phyloP scores from a whole-genome alignment of 78 protist species.

The slime mould (Dictyostelium discoideum) region DNA sequence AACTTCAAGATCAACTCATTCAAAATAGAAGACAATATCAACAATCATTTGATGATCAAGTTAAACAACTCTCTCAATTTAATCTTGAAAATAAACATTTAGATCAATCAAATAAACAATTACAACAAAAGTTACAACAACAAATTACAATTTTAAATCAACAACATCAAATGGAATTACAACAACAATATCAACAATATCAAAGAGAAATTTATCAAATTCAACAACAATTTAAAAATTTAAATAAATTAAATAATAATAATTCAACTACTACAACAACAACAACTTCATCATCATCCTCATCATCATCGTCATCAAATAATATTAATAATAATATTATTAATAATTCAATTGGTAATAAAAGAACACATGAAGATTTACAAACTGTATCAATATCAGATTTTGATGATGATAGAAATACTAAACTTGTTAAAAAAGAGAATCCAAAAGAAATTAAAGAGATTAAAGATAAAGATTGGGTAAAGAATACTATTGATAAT shows the following conservation, averaged over 20 bases:
- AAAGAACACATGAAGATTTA: background rate
- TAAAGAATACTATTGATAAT: background rate
- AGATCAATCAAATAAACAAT: background rate
- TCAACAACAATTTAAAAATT: constrained; percentile 8
- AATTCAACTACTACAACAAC: background rate
- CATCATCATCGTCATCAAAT: too few relatives aligned
- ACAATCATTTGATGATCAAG: background rate
- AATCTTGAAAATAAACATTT: background rate
- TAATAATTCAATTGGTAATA: background rate
- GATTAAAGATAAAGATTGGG: background rate
- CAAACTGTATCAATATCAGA: constrained; percentile 1
- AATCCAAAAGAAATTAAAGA: background rate
- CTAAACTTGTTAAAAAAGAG: background rate
- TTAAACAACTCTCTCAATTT: background rate
- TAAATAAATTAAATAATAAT: background rate
- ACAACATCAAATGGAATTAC: background rate
- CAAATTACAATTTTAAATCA: background rate
- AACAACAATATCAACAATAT: background rate
- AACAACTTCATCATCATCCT: background rate
- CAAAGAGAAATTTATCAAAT: background rate
- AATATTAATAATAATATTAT: background rate
- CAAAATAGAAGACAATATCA: background rate
- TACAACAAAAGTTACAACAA: background rate
- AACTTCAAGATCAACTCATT: background rate
- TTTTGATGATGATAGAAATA: background rate